phyloP scores from a whole-genome alignment of 768 basidiomycete species.

The Galerina marginata region DNA sequence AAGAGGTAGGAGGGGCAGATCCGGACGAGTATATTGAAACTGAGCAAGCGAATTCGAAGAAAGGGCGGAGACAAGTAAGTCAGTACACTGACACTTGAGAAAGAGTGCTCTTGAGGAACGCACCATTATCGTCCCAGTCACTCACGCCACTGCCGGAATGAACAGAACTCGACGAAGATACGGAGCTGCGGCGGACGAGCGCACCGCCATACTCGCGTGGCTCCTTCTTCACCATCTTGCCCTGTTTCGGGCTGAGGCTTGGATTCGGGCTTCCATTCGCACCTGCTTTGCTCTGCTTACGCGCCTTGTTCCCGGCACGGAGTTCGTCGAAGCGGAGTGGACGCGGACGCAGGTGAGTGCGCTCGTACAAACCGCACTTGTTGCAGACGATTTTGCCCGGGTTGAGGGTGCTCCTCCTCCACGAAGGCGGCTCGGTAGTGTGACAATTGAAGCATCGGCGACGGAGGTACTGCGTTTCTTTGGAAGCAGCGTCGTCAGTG shows the following conservation, averaged over 20 bases:
- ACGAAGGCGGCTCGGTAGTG: conserved; percentile 87
- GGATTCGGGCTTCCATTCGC: conserved; percentile 13
- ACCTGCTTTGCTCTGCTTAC: conserved; percentile 53
- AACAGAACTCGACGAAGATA: conserved; percentile 63
- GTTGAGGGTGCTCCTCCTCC: conserved; percentile 88
- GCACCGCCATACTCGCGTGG: conserved; percentile 48
- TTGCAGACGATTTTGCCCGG: conserved; percentile 94
- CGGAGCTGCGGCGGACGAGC: conserved; percentile 62
- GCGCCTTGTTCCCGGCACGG: conserved; percentile 83
- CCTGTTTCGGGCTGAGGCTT: conserved; percentile 42
- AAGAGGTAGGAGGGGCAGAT: conserved; percentile 67
- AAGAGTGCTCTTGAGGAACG: conserved; percentile 33
- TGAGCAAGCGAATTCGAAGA: conserved; percentile 22
- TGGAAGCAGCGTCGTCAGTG: conserved; percentile 89
- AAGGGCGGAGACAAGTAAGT: conserved; percentile 8
- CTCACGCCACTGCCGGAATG: conserved; percentile 64
- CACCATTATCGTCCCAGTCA: conserved; percentile 86
- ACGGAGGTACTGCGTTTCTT: conserved; percentile 90
- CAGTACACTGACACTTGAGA: conserved; percentile 23
- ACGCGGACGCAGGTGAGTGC: conserved; percentile 82
- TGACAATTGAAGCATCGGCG: conserved; percentile 91
- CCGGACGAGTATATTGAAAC: conserved; percentile 62
- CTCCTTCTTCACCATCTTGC: conserved; percentile 66
- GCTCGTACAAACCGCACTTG: conserved; percentile 91
- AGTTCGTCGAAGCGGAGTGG: conserved; percentile 89